These are phyloP conservation scores for Mangifera indica DNA, from an alignment of 345 rosid species.

Conservation along the genomic window DNA sequence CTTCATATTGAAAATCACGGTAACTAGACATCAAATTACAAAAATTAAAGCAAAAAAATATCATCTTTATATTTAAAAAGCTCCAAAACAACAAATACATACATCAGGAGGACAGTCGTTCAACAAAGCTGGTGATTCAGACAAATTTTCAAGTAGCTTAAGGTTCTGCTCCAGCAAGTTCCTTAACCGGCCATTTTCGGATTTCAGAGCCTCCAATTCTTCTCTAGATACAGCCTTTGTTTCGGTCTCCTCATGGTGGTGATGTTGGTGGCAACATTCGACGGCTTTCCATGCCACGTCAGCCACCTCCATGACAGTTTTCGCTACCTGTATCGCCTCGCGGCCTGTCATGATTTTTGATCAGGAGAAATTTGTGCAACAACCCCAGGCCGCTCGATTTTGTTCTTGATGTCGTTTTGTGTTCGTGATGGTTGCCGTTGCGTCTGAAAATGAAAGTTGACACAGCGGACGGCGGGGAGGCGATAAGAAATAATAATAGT, in stretches of 20 bases:
- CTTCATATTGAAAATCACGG: not conserved
- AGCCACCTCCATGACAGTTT: conserved; percentile 94
- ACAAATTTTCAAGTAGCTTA: conserved; percentile 62
- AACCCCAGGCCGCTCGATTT: not conserved
- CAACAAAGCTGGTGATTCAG: conserved; percentile 58
- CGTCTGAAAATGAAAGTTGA: not conserved
- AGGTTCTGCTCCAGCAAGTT: conserved; percentile 68
- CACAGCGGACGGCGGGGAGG: not conserved
- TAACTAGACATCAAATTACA: not conserved
- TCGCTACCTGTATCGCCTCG: conserved; percentile 77
- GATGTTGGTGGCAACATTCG: conserved; percentile 58
- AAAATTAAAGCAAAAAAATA: too few species aligned
- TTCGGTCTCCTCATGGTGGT: conserved; percentile 21
- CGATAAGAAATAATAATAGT: too few species aligned
- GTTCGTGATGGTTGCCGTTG: conserved; percentile 7
- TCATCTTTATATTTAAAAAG: not conserved
- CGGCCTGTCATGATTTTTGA: conserved; percentile 40
- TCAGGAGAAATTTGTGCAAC: not conserved
- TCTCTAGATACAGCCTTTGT: conserved; percentile 16
- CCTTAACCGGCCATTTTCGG: conserved; percentile 68
- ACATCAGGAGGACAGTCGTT: conserved; percentile 83
- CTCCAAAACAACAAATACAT: conserved; percentile 23
- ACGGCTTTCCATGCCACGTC: conserved; percentile 86
- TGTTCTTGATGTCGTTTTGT: not conserved
- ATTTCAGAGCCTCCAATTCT: conserved; percentile 53